Evolutionary conservation across 345 rosid species (phyloP).

Genomic region (Aethionema arabicum): DNA sequence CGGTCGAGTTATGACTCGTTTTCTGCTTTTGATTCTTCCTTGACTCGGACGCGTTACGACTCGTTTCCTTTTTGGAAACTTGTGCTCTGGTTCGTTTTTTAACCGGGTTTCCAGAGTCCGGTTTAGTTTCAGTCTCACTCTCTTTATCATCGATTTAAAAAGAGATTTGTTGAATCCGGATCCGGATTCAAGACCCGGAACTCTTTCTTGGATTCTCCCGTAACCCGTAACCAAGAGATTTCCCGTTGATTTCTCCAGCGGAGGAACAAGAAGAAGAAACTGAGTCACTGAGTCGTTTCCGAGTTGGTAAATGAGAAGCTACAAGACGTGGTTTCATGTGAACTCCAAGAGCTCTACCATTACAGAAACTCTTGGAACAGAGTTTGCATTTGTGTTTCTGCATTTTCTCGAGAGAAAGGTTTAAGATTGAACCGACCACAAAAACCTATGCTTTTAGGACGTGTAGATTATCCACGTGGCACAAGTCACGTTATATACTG

Average conservation of each 20-base stretch:
- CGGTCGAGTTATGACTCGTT: constrained; percentile 30
- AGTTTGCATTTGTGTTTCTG: constrained; percentile 83
- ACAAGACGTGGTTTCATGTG: constrained; percentile 95
- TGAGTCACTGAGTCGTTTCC: constrained; percentile 30
- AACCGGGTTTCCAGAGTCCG: constrained; percentile 63
- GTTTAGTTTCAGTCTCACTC: constrained; percentile 68
- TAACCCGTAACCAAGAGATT: constrained; percentile 46
- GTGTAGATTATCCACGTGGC: too few species aligned
- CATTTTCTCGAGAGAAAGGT: constrained; percentile 41
- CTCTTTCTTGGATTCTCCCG: constrained; percentile 79
- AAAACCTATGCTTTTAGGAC: too few species aligned
- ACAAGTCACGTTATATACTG: too few species aligned
- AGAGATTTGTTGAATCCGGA: constrained; percentile 44
- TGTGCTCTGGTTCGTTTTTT: constrained; percentile 44
- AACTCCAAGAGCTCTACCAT: constrained; percentile 91
- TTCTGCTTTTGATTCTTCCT: constrained; percentile 24
- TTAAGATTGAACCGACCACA: too few species aligned
- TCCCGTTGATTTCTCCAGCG: too few species aligned
- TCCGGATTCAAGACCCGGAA: constrained; percentile 67
- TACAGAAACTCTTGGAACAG: constrained; percentile 68
- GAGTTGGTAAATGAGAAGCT: constrained; percentile 38
- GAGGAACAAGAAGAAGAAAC: constrained; percentile 50
- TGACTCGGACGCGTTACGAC: neutral
- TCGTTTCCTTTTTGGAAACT: constrained; percentile 25
- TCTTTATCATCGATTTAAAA: constrained; percentile 28